A percentile compares a stretch with the other conserved stretches of the same genome.
These are phyloP conservation scores for Backusella liffmaniae DNA, from an alignment of 192 early-diverging fungal species.

Conservation along the genomic window DNA sequence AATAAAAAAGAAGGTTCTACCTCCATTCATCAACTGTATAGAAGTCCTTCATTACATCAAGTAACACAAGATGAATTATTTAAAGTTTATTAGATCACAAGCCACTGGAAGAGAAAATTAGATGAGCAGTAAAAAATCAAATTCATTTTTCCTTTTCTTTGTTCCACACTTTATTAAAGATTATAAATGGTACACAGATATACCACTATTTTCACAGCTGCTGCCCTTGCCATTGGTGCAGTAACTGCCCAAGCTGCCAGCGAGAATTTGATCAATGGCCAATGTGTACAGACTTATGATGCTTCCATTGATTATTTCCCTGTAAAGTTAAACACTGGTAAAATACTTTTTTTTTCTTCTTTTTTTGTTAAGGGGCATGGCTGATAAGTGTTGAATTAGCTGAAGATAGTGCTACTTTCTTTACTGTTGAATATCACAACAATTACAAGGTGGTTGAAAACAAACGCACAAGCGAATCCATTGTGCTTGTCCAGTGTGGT, in stretches of 20 bases:
- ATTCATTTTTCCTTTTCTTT: neutral
- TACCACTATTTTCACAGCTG: conserved; percentile 4
- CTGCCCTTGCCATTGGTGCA: neutral
- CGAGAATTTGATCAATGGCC: conserved; percentile 15
- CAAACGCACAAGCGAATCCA: conserved; percentile 48
- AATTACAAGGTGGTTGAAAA: conserved; percentile 70
- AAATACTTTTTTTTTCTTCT: neutral
- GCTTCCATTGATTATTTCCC: conserved; percentile 49
- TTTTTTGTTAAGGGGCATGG: neutral
- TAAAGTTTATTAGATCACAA: conserved; percentile 1
- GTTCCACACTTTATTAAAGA: neutral
- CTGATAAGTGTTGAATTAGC: neutral
- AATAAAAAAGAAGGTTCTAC: too few relatives aligned
- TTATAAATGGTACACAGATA: neutral
- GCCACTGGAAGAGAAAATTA: neutral
- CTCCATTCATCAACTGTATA: too few relatives aligned
- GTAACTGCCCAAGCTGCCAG: conserved; percentile 26
- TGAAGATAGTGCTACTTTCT: conserved; percentile 55
- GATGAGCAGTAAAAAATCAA: neutral
- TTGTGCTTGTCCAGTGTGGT: conserved; percentile 73
- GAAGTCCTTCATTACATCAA: too few relatives aligned
- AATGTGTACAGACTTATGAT: conserved; percentile 38
- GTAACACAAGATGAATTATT: neutral
- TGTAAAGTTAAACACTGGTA: conserved; percentile 41
- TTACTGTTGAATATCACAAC: conserved; percentile 58